phyloP scores from a whole-genome alignment of 805 yeast genomes.

The Wickerhamiella azyma region DNA sequence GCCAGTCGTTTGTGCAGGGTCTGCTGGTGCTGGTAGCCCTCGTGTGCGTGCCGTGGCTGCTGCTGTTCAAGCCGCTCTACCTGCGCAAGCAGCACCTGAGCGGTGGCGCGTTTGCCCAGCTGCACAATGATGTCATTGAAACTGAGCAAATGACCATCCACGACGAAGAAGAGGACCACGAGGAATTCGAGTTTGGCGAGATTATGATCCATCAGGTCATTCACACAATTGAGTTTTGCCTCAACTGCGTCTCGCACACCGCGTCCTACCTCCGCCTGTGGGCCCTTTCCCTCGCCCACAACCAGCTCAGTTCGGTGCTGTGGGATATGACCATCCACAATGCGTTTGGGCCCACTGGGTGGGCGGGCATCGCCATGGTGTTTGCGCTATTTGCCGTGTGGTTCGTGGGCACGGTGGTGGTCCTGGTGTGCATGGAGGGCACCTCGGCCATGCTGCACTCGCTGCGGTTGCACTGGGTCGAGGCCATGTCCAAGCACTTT shows the following conservation, averaged over 20 bases:
- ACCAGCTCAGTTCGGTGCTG: conserved; percentile 81
- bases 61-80: conserved; percentile 70
- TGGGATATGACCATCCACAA: conserved; percentile 91
- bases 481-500: conserved; percentile 95
- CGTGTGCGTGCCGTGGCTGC: conserved; percentile 85
- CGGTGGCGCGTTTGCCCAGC: conserved; percentile 3
- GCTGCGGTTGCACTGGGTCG: conserved; percentile 96
- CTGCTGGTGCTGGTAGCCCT: conserved; percentile 59
- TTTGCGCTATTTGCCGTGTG: conserved; percentile 83
- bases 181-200: conserved; percentile 69
- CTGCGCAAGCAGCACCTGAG: conserved; percentile 27
- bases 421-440: conserved; percentile 94
- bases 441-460: conserved; percentile 98
- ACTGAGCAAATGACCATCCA: conserved; percentile 15
- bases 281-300: conserved; percentile 95
- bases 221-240: conserved; percentile 93
- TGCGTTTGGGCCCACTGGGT: conserved; percentile 59
- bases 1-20: conserved; percentile 67
- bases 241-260: conserved; percentile 93
- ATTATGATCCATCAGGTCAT: conserved; percentile 94
- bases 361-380: conserved; percentile 52
- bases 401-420: conserved; percentile 83
- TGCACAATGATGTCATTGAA: background rate
- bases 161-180: conserved; percentile 24
- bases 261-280: conserved; percentile 92